These are phyloP conservation scores for Iris macrosiphon DNA, from an alignment of 106 monocot species.

Conservation along the genomic window DNA sequence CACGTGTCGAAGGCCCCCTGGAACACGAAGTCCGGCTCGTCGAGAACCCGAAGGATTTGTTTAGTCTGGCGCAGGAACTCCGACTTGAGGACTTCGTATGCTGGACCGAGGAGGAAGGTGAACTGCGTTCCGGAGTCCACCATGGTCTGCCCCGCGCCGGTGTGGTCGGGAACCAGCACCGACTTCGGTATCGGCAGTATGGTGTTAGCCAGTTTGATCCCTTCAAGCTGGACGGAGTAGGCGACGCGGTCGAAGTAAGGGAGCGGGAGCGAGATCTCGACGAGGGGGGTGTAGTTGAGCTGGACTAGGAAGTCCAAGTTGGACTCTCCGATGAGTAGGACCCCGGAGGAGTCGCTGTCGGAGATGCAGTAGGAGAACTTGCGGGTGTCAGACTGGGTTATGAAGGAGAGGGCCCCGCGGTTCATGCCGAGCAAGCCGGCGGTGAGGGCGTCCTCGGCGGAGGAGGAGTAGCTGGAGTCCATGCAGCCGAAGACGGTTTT, in stretches of 20 bases:
- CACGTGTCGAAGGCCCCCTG: constrained; percentile 84
- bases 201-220: constrained; percentile 49
- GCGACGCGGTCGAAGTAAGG: constrained; percentile 96
- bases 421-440: constrained; percentile 93
- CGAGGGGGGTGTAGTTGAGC: constrained; percentile 74
- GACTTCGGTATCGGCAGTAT: constrained; percentile 69
- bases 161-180: constrained; percentile 81
- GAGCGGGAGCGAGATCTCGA: constrained; percentile 63
- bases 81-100: constrained; percentile 46
- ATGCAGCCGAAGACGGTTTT: constrained; percentile 82
- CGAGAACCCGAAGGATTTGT: constrained; percentile 24
- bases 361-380: constrained; percentile 92
- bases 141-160: constrained; percentile 95
- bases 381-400: constrained; percentile 61
- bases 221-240: constrained; percentile 78
- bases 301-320: constrained; percentile 21
- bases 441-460: constrained; percentile 17
- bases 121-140: constrained; percentile 92
- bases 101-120: constrained; percentile 81
- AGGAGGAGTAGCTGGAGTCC: constrained; percentile 33
- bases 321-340: constrained; percentile 55
- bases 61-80: constrained; percentile 63
- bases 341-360: constrained; percentile 43
- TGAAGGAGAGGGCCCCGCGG: constrained; percentile 75
- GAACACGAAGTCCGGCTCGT: constrained; percentile 73